Conservation (phyloP, 2,329 filamentous ascomycete species). For the Aspergillus neoniger region DNA sequence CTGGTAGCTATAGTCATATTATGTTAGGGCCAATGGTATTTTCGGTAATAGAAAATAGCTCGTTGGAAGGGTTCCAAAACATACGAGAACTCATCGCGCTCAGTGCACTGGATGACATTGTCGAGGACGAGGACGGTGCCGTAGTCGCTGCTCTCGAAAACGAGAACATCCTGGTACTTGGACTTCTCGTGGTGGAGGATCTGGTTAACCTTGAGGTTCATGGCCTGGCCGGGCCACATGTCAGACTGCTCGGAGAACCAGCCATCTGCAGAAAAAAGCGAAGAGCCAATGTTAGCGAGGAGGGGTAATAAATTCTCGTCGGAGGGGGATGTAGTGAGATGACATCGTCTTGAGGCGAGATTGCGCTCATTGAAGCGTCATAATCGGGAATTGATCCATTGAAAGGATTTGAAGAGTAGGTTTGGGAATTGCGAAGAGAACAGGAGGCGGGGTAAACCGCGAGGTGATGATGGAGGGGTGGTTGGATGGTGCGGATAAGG, state of each 20-base stretch:
- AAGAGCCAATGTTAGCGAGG: constrained; percentile 10
- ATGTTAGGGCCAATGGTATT: neutral
- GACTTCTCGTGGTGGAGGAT: constrained; percentile 99
- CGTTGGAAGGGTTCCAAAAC: constrained; percentile 26
- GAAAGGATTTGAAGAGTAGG: neutral
- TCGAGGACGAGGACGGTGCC: constrained; percentile 95
- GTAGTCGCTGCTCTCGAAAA: constrained; percentile 98
- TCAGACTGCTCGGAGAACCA: constrained; percentile 99
- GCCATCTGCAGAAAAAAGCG: constrained; percentile 69
- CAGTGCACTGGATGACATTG: constrained; percentile 98
- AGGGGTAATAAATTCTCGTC: neutral
- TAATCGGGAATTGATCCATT: constrained; percentile 5
- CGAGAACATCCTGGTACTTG: constrained; percentile 97
- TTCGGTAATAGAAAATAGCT: neutral
- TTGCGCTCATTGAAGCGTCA: neutral
- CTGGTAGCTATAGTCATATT: constrained; percentile 66
- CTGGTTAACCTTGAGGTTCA: constrained; percentile 97
- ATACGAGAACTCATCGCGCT: constrained; percentile 95
- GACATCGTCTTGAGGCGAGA: neutral
- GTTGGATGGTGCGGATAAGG: constrained; percentile 7
- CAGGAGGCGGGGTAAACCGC: constrained; percentile 20
- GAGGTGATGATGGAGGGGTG: constrained; percentile 18
- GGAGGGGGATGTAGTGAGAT: neutral
- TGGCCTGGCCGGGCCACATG: constrained; percentile 99
- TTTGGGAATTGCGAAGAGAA: neutral